Conservation (phyloP, 164 flowering plant species). For the Pachysandra terminalis region DNA sequence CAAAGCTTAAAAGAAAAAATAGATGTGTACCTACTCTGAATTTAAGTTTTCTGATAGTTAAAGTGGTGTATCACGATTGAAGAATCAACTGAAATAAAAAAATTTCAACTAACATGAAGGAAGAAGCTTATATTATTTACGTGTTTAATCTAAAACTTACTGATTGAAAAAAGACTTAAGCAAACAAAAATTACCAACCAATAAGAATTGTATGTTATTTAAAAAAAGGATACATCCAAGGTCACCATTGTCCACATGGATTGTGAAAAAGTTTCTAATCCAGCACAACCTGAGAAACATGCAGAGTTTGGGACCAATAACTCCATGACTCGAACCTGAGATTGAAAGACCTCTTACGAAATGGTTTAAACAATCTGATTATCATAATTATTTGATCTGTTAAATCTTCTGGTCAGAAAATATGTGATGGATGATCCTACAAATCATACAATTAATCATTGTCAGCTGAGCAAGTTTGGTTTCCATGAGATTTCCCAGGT, state of each 20-base stretch:
- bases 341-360: not conserved
- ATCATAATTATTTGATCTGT: too few relatives aligned
- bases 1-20: not conserved
- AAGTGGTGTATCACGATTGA: not conserved
- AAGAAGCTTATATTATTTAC: too few relatives aligned
- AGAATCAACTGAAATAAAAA: too few relatives aligned
- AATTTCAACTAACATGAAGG: not conserved
- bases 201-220: not conserved
- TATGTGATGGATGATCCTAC: not conserved
- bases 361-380: too few relatives aligned
- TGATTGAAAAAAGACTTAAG: too few relatives aligned
- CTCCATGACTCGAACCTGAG: not conserved
- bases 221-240: not conserved
- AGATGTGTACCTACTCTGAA: not conserved
- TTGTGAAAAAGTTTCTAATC: not conserved
- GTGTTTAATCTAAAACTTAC: too few relatives aligned
- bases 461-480: not conserved
- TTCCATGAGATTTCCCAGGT: not conserved
- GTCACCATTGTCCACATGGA: not conserved
- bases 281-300: not conserved
- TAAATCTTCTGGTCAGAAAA: not conserved
- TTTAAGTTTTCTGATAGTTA: too few relatives aligned
- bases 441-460: not conserved
- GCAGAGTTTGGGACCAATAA: not conserved
- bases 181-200: not conserved